Evolutionary conservation across 2,329 filamentous ascomycete genomes (phyloP), one percentile per base, ranked within the genome.

Genomic region (Penicillium sp.): DNA sequence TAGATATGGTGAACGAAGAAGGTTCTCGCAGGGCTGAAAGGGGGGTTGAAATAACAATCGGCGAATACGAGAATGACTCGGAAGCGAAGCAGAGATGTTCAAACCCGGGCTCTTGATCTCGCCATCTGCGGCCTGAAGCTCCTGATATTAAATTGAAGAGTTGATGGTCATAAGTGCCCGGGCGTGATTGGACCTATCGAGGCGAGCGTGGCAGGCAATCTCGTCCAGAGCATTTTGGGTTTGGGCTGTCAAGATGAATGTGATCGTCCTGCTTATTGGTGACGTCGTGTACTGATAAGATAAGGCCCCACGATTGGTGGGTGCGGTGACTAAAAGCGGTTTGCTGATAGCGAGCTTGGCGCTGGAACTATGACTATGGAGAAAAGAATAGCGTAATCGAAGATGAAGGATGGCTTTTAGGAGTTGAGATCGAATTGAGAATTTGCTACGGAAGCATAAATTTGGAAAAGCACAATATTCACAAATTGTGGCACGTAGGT

Each of bases 251-350:
- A 3, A 31, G 31, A 41, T 2, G 20, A 20, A 20, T 20, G 20
- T 10, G 41, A 39, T 48, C 20, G 47, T n/a, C 35, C 35, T 48
- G 39, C 48, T 50, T 50, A 61, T 59, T 61, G 58, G 57, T 63
- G 61, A 59, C 64, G 63, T 65, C 54, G 60, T 51, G 37, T 8
- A 28, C 38, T 64, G 71, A 73, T 72, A 73, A 73, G 71, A 73
- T 69, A 71, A 66, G 57, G 45, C 5, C 15, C 51, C 42, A 43
- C 53, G 47, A 62, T 67, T 70, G 66, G 71, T 69, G 56, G 65
- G 58, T 53, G 49, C 42, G 37, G 58, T 68, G 69, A 70, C 67
- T 68, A 68, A 69, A 54, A 55, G 54, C 34, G 50, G 37, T 54
- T 61, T 54, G 38, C 64, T 68, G 69, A 71, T 71, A 70, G 61